Conservation (phyloP, 495 filamentous ascomycete genomes). For the Clavariopsis aquatica region DNA sequence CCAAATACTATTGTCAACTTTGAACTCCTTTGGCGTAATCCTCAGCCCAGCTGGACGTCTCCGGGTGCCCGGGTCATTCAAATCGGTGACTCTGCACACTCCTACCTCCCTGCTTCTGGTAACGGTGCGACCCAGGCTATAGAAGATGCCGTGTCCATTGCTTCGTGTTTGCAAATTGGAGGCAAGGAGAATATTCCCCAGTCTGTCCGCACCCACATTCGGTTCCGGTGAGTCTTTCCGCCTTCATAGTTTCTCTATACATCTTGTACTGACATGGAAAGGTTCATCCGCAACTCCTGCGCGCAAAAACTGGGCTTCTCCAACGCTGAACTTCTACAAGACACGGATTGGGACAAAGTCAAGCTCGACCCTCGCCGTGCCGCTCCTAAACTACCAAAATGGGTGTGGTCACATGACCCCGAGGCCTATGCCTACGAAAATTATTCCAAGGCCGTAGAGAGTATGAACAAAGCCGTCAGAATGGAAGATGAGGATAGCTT, state of each 20-base stretch:
- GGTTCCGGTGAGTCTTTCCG: constrained; percentile 30
- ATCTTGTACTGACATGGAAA: constrained; percentile 32
- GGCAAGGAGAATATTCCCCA: constrained; percentile 37
- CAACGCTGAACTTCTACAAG: constrained; percentile 58
- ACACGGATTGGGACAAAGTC: constrained; percentile 60
- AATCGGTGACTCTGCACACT: constrained; percentile 45
- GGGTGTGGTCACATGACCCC: constrained; percentile 63
- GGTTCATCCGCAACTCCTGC: constrained; percentile 58
- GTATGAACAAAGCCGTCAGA: constrained; percentile 25
- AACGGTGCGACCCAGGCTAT: constrained; percentile 47
- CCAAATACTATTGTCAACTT: constrained; percentile 44
- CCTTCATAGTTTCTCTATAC: not conserved
- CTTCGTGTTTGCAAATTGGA: constrained; percentile 42
- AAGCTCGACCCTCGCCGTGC: constrained; percentile 61
- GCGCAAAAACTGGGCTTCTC: constrained; percentile 56
- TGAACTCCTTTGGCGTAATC: constrained; percentile 44
- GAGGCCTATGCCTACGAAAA: constrained; percentile 61
- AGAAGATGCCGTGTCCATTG: constrained; percentile 44
- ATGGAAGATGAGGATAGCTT: constrained; percentile 29
- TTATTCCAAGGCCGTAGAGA: constrained; percentile 48
- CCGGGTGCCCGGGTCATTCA: constrained; percentile 42
- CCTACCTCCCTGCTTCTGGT: constrained; percentile 42
- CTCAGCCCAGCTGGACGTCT: constrained; percentile 43
- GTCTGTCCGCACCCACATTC: constrained; percentile 51
- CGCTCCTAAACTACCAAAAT: constrained; percentile 57